Evolutionary conservation across 2,329 filamentous ascomycete species (phyloP), one percentile per base, ranked within the genome.

Genomic region (Fusarium bactridioides): DNA sequence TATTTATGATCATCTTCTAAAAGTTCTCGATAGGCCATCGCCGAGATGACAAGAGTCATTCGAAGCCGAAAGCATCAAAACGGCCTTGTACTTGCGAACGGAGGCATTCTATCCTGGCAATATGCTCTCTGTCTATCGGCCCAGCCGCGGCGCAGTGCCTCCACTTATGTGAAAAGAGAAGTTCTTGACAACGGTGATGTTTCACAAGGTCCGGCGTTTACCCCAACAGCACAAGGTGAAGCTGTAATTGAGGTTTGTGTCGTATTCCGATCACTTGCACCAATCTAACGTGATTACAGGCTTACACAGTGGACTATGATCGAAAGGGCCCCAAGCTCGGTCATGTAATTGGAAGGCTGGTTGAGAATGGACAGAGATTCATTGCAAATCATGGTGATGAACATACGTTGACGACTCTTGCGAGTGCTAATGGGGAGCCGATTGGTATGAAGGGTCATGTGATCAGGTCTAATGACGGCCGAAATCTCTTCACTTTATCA

Each of bases 101-200:
- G 91, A 1, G 91, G 91, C 0, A 84, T 89, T 35, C 70, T 91
- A n/a, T 90, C 88, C 0, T 90, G 92, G 76, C 89, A 93, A 76
- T 86, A 92, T 74, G 89, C 86, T 7, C 75, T 92, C 2, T 86
- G 88, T 51, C 79, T 93, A 3, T 90, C 89, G 0, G 84, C 80
- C 0, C 72, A 79, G 15, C 85, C 87, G 3, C 65, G 72, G 8
- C 31, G 45, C 18, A 64, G 74, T 25, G 44, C 38, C 4, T 57
- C 56, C 3, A 11, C 4, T 1, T 78, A 79, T 25, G 55, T 62
- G 2, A 45, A 12, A 8, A 69, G 9, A 16, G 23, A 19, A n/a
- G 38, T 44, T 61, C 38, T 54, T 66, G 44, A 71, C 56, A n/a
- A 48, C 19, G 43, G 35, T 4, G 16, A 62, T 21, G 10, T 37